Evolutionary conservation across 495 filamentous ascomycete genomes (phyloP).

Genomic region (Cercophora scortea): DNA sequence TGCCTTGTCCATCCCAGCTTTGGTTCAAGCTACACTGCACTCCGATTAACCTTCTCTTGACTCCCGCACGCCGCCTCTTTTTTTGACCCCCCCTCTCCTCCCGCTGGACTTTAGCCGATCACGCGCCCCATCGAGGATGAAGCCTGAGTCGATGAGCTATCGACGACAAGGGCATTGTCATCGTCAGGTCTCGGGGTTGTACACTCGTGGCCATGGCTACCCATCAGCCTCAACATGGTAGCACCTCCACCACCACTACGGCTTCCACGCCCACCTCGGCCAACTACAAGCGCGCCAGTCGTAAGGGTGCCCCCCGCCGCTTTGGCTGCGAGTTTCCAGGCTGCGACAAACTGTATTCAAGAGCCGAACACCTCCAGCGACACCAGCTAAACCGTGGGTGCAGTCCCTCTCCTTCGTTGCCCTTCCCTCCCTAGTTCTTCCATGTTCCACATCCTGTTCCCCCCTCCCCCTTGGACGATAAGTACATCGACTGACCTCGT

Average conservation of each 20-base stretch:
- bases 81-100: no score
- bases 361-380: slow-evolving; percentile 81
- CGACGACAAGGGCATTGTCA: background rate
- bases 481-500: slow-evolving; percentile 7
- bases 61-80: no score
- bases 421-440: no score
- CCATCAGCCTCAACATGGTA: slow-evolving; percentile 4
- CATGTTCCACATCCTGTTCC: no score
- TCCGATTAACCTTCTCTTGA: no score
- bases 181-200: no score
- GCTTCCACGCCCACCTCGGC: background rate
- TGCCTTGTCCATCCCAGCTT: no score
- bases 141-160: background rate
- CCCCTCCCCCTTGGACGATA: background rate
- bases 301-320: slow-evolving; percentile 39
- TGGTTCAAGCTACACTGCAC: no score
- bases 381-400: slow-evolving; percentile 38
- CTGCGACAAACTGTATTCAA: slow-evolving; percentile 91
- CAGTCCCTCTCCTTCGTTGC: no score
- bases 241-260: background rate
- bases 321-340: slow-evolving; percentile 78
- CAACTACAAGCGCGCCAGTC: slow-evolving; percentile 41
- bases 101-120: background rate
- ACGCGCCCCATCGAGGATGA: background rate
- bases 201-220: slow-evolving; percentile 4